Evolutionary conservation across 192 early-diverging fungal species (phyloP), one percentile per base, ranked within the genome.

Genomic region (Coemansia sp.): DNA sequence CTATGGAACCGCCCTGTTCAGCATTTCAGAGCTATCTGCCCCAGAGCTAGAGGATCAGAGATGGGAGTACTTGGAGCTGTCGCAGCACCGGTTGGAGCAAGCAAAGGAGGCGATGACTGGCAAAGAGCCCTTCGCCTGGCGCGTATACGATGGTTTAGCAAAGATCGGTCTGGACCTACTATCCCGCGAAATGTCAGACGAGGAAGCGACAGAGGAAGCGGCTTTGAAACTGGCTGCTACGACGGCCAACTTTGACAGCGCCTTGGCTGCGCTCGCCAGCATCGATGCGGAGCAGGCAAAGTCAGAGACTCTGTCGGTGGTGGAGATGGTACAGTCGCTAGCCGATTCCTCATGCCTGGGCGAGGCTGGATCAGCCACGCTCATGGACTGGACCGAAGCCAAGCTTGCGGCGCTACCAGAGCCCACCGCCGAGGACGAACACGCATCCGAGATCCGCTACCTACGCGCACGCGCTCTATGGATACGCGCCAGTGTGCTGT

Each of bases 1-100:
- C 31, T 89, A 88, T 64, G 87, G 87, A 2, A 79, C 78, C 31
- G 87, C 88, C 18, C 72, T 89, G 58, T 83, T 72, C 53, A 76
- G 72, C 34, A 72, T 89, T 24, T 70, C 86, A 2, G 74, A 85
- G 49, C 24, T 85, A 2, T 38, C 36, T 3, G 61, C 61, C 2
- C 41, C 68, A 3, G 74, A 75, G 52, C 43, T 43, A 5, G 66
- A 64, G 0, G 75, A 81, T 6, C 81, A 86, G 5, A 62, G 39
- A 20, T 15, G 13, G 24, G 71, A 55, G 71, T 83, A 76, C 41
- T 39, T 83, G 65, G 69, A 76, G 36, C 27, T 83, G 72, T 76
- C 81, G 4, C 43, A 20, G 29, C 49, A 79, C 10, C 60, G 79
- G 39, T 66, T 86, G 27, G 69, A 50, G 50, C 81, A 75, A 68